A percentile compares a stretch with the other conserved stretches of the same genome.
phyloP scores from a whole-genome alignment of 495 filamentous ascomycete species.

The Tuber melanosporum region DNA sequence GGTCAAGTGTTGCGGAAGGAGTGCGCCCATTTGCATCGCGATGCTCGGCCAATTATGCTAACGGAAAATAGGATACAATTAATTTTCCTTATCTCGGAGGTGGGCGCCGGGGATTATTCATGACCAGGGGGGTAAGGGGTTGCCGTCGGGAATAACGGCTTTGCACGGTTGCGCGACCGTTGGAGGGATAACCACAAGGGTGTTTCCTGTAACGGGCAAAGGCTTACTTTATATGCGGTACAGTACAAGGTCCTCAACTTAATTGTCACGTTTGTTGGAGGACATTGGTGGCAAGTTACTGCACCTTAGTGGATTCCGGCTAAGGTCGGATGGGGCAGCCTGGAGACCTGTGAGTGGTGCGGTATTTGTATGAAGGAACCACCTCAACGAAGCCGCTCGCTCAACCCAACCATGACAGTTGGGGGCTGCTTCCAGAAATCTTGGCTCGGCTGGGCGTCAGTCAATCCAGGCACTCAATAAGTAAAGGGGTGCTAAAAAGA shows the following conservation, averaged over 20 bases:
- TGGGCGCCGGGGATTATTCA: conserved; percentile 45
- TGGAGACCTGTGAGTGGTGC: too few relatives aligned
- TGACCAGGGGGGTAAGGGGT: conserved; percentile 43
- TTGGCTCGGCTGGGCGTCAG: too few relatives aligned
- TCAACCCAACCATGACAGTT: too few relatives aligned
- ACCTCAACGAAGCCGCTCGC: too few relatives aligned
- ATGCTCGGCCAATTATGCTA: too few relatives aligned
- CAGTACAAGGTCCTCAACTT: background rate
- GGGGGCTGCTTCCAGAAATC: too few relatives aligned
- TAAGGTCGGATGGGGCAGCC: background rate
- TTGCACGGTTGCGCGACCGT: conserved; percentile 43
- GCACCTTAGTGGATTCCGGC: background rate
- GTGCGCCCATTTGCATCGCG: too few relatives aligned
- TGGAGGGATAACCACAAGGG: conserved; percentile 42
- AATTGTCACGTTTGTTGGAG: background rate
- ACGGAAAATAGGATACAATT: conserved; percentile 19
- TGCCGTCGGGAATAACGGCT: conserved; percentile 38
- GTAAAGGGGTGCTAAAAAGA: too few relatives aligned
- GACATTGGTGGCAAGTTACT: background rate
- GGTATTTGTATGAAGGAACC: too few relatives aligned
- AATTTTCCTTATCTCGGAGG: conserved; percentile 41
- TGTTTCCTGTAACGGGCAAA: conserved; percentile 35
- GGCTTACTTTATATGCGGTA: too few relatives aligned
- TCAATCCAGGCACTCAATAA: too few relatives aligned
- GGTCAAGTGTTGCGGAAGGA: too few relatives aligned